Evolutionary conservation across 2,329 filamentous ascomycete genomes (phyloP).

Genomic region (Curvularia verruculosa): DNA sequence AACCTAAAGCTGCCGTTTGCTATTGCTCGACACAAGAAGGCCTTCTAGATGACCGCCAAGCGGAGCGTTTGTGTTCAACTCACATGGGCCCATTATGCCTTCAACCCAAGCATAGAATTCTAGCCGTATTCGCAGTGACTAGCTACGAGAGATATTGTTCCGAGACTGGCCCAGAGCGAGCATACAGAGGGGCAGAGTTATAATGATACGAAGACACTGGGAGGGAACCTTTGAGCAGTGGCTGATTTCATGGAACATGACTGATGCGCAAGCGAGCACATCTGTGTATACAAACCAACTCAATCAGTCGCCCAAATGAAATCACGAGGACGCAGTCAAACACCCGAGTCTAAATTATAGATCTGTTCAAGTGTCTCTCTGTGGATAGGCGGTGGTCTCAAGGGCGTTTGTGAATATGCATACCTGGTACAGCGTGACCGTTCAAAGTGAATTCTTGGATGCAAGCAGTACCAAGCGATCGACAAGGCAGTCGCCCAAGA

Average conservation of each 20-base stretch:
- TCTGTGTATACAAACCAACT: not conserved
- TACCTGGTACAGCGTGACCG: not conserved
- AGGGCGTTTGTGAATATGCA: not conserved
- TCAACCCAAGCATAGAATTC: slow-evolving; percentile 7
- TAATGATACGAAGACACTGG: not conserved
- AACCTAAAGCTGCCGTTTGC: slow-evolving; percentile 13
- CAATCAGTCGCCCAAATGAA: not conserved
- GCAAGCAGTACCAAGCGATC: not conserved
- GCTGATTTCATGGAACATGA: not conserved
- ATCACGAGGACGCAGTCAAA: not conserved
- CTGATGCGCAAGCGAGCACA: not conserved
- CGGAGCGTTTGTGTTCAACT: slow-evolving; percentile 10
- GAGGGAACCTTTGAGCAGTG: not conserved
- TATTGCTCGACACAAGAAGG: slow-evolving; percentile 7
- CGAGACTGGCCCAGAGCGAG: not conserved
- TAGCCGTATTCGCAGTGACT: not conserved
- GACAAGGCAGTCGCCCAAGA: not conserved
- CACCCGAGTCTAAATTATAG: not conserved
- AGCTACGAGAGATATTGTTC: not conserved
- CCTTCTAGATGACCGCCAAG: slow-evolving; percentile 19
- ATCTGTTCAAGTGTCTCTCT: not conserved
- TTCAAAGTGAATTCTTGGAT: not conserved
- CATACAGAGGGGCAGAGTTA: not conserved
- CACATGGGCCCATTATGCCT: slow-evolving; percentile 9
- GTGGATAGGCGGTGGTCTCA: not conserved